phyloP scores from a whole-genome alignment of 495 filamentous ascomycete species.

The Letharia lupina region DNA sequence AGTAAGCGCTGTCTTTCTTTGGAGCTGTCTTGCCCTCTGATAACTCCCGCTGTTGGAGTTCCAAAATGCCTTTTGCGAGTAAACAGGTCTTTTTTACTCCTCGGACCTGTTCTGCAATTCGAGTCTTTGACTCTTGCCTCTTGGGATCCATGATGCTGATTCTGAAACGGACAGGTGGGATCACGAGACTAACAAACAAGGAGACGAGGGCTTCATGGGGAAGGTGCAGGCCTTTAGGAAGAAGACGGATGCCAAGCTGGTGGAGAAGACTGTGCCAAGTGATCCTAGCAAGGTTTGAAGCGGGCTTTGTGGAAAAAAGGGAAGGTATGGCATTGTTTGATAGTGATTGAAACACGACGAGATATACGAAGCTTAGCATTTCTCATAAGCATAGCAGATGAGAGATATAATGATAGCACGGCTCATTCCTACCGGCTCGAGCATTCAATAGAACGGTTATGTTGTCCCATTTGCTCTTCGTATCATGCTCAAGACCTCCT shows the following conservation, averaged over 20 bases:
- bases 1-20: neutral
- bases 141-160: neutral
- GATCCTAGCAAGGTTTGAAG: constrained; percentile 19
- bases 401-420: neutral
- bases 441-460: neutral
- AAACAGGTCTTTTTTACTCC: neutral
- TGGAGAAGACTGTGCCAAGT: constrained; percentile 18
- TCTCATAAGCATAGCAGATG: neutral
- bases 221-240: constrained; percentile 23
- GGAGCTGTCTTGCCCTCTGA: no score
- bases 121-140: no score
- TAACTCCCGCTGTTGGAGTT: neutral
- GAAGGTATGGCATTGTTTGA: neutral
- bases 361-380: neutral
- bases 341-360: neutral
- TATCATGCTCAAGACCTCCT: neutral
- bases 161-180: constrained; percentile 8
- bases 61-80: neutral
- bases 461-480: neutral
- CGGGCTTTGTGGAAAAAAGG: neutral
- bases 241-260: constrained; percentile 21
- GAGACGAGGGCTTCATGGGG: constrained; percentile 20
- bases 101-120: neutral
- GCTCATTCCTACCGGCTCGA: neutral
- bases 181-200: constrained; percentile 17